Base-by-base conservation (phyloP, 257 asterid species). In the Solanum clarkiae region DNA sequence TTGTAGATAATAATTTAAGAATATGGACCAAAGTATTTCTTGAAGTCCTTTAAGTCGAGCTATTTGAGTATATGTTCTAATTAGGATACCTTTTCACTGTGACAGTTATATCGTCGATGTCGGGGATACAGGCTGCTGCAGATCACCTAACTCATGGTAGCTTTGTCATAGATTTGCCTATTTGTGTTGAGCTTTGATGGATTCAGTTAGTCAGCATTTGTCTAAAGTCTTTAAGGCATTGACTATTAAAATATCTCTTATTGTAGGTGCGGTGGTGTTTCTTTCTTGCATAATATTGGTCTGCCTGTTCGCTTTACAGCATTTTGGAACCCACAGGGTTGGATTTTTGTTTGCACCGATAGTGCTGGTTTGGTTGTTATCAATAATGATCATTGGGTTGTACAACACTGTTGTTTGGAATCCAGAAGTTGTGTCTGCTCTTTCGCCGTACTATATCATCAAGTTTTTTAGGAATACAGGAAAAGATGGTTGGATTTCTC, bases 261-360 rank as follows among this genome's bases (percentile, higher is more conserved):
- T 69, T 80, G 45, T 90, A 90, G 92, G 83, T 85, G 79, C 84
- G 68, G 85, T 87, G 55, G 77, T 90, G 74, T 75, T 83, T 24
- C 86, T 90, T 65, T 86, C 89, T 20, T 90, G 92, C 81, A 42
- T 90, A 68, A 86, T 90, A 83, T 86, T 88, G 71, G 90, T 90
- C 83, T 88, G 75, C 63, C 84, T 90, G 29, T 90, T 90, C 70
- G 81, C 88, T 29, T 86, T 90, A 85, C 91, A 90, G 86, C 89
- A 88, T 84, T 87, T 45, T 62, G 92, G 92, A 69, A 90, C 92
- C 60, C 84, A 84, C 79, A 88, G 81, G 63, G 91, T 90, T 82
- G 87, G 89, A 24, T 88, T 90, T 62, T 32, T 90, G 82, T 90
- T 90, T 80, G 91, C 92, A 17, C 92, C 92, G 8, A 80, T 90